A percentile compares a stretch with the other conserved stretches of the same genome.
Evolutionary conservation across 345 rosid species (phyloP).

Genomic region (Brassica rapa): DNA sequence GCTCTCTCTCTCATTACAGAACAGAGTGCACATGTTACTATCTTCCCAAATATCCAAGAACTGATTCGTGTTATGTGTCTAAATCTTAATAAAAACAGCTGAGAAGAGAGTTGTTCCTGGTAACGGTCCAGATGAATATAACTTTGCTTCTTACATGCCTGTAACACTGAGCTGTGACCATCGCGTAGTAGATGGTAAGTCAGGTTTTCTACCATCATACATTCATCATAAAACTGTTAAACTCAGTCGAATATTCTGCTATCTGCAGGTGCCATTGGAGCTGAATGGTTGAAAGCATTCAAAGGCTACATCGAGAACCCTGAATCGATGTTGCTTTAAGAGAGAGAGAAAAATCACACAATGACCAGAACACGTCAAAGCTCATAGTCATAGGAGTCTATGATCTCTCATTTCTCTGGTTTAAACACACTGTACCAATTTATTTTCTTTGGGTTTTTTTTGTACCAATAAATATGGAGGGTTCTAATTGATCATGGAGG

Average conservation of each 20-base stretch:
- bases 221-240: neutral
- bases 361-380: slow-evolving; percentile 11
- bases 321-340: slow-evolving; percentile 84
- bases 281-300: slow-evolving; percentile 96
- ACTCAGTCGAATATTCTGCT: neutral
- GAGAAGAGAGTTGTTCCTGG: slow-evolving; percentile 90
- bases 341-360: neutral
- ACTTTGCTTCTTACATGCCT: slow-evolving; percentile 77
- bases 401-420: slow-evolving; percentile 13
- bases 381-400: slow-evolving; percentile 15
- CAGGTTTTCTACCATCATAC: neutral
- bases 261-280: slow-evolving; percentile 85
- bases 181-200: slow-evolving; percentile 91
- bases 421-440: slow-evolving; percentile 32
- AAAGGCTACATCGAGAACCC: slow-evolving; percentile 94
- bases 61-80: neutral
- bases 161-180: slow-evolving; percentile 96
- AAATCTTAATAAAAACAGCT: slow-evolving; percentile 50
- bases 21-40: slow-evolving; percentile 8
- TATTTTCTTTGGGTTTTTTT: slow-evolving; percentile 8
- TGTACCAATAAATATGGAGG: slow-evolving; percentile 5
- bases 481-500: slow-evolving; percentile 15
- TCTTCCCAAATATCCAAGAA: slow-evolving; percentile 9
- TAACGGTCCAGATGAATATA: slow-evolving; percentile 60
- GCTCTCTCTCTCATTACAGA: slow-evolving; percentile 14